Conservation (phyloP, 2,329 filamentous ascomycete species). For the Alternaria ventricosa region DNA sequence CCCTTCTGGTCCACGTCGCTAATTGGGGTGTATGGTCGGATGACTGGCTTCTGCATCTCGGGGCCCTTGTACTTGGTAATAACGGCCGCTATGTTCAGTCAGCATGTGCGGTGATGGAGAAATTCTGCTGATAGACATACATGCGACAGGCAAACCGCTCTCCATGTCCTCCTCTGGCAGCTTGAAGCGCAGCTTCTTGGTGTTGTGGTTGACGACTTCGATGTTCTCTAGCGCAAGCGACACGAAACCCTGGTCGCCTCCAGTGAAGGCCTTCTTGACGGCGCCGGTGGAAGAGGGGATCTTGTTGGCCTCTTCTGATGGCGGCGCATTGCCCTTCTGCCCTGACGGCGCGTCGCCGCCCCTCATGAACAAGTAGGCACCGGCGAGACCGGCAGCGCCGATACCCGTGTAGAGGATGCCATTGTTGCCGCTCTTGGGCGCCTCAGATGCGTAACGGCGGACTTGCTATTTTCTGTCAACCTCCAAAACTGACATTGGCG, state of each 20-base stretch:
- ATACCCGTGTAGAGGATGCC: constrained; percentile 64
- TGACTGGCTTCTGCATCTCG: constrained; percentile 82
- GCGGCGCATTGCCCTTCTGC: constrained; percentile 31
- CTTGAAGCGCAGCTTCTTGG: constrained; percentile 88
- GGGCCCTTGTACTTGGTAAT: constrained; percentile 89
- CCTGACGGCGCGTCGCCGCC: constrained; percentile 35
- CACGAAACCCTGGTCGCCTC: constrained; percentile 89
- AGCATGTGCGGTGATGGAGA: neutral
- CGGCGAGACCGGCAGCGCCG: constrained; percentile 64
- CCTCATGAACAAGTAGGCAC: constrained; percentile 58
- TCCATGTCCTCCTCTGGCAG: constrained; percentile 84
- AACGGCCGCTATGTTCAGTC: constrained; percentile 65
- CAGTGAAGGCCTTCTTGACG: constrained; percentile 68
- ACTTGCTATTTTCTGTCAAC: constrained; percentile 59
- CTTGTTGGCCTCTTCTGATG: constrained; percentile 47
- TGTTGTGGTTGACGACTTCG: constrained; percentile 89
- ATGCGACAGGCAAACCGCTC: constrained; percentile 81
- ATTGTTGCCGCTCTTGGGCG: constrained; percentile 58
- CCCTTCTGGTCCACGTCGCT: constrained; percentile 84
- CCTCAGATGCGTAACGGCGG: constrained; percentile 75
- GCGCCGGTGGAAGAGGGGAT: constrained; percentile 48
- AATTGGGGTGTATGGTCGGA: constrained; percentile 91
- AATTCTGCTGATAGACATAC: constrained; percentile 52
- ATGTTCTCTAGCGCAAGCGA: constrained; percentile 79
- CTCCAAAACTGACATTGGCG: constrained; percentile 2